Percentiles rank a stretch among this genome's conserved stretches.
Conservation (phyloP, 129 eudicot genomes). For the Apium graveolens region DNA sequence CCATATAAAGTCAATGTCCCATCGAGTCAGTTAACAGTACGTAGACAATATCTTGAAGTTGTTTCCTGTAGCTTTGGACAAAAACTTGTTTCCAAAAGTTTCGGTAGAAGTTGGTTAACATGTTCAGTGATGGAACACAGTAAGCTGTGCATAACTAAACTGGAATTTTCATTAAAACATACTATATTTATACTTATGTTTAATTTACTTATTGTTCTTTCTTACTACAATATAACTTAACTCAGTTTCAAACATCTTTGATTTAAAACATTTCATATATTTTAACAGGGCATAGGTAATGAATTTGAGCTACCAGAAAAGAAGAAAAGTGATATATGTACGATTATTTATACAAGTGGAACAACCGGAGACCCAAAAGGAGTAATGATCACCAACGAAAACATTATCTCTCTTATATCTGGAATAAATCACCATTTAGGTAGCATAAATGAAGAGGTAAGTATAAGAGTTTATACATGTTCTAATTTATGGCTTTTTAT, state of each 20-base stretch:
- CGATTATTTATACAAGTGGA: conserved; percentile 96
- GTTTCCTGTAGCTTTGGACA: not conserved
- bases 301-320: conserved; percentile 53
- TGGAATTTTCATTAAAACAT: not conserved
- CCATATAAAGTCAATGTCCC: not conserved
- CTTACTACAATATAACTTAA: no score
- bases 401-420: conserved; percentile 66
- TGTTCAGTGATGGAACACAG: not conserved
- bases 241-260: not conserved
- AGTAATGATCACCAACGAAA: conserved; percentile 75
- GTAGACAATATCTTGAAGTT: not conserved
- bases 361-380: conserved; percentile 98
- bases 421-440: conserved; percentile 66
- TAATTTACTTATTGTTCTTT: no score
- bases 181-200: no score
- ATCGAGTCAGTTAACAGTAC: not conserved
- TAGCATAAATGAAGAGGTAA: conserved; percentile 77
- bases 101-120: not conserved
- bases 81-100: not conserved
- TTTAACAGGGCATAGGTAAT: conserved; percentile 40
- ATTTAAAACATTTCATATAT: not conserved
- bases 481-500: not conserved
- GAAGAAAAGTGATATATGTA: conserved; percentile 69
- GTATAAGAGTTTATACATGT: not conserved
- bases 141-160: not conserved